Base-by-base conservation (phyloP, 805 yeast genomes). In the Wickerhamomyces pijperi region DNA sequence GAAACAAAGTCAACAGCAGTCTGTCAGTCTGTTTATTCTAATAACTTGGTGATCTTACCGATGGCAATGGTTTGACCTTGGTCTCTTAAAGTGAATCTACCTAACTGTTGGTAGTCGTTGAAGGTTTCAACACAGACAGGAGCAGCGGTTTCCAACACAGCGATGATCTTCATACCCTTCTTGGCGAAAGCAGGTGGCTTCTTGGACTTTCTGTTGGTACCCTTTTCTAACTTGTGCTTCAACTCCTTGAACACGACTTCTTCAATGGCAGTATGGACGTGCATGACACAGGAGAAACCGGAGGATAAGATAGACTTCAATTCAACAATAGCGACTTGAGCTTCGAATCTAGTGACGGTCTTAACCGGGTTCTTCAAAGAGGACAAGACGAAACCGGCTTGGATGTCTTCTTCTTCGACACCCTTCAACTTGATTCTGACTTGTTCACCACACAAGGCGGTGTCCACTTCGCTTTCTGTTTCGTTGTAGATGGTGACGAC, bases 241-340 rank as follows among this genome's bases (percentile, higher is more conserved):
- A 92, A 72, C 54, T 78, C 78, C 38, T 79, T 70, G 58, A 92
- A 76, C 19, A 72, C 72, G 39, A 92, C 95, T 64, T 92, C 99
- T 66, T 92, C 97, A 51, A 90, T 87, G 40, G 97, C 97, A 37
- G 97, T 86, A 68, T 92, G 98, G 52, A 92, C 82, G 58, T 92
- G 98, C 96, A 92, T 90, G 40, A 92, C 97, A 74, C 97, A 92
- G 13, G 96, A 78, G 70, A 78, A 92, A 41, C 99, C 99, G 38
- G 94, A 78, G 4, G 98, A 84, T 56, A 92, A 70, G 56, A 92
- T 92, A 16, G 95, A 82, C 66, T 84, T 87, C 63, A 92, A 76
- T 67, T 92, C 99, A 42, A 92, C 96, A 64, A 92, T 84, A 40
- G 97, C 97, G 47, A 92, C 76, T 64, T 90, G 95, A 5, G 97